Base-by-base conservation (phyloP, 495 filamentous ascomycete genomes). In the Poronia punctata region DNA sequence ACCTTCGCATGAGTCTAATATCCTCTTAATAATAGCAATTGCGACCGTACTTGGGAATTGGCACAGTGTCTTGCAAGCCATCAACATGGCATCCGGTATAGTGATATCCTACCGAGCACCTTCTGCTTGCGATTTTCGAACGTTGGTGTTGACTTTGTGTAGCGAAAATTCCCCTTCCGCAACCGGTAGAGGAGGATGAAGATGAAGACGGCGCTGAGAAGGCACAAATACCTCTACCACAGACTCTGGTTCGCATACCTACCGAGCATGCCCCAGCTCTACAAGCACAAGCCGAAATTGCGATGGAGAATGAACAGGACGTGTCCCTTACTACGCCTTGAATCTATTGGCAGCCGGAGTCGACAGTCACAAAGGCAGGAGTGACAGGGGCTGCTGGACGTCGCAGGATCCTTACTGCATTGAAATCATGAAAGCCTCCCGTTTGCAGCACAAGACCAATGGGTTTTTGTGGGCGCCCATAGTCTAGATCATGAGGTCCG, bases 21-120 rank as follows among this genome's bases (percentile, higher is more conserved):
- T 21, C 19, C 15, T 32, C 10, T 21, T 35, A 24, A 21, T 26
- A 45, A 35, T 56, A 92, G 90, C 88, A 50, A 88, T 98, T 56
- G 92, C 92, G 33, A 78, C 81, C 32, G 92, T 98, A 12, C 65
- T 98, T 46, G 76, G 84, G 32, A 98, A 98, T 61, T 98, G 92
- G 92, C 84, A 95, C 53, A 93, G 88, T 58, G 89, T 98, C 37
- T 72, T 98, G 14, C 75, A 84, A 35, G 88, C 88, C 25, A 96
- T 98, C 52, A 84, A 83, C 56, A 93, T 98, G 80, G 89, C 93
- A 42, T 94, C 88, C 37, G 78, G 92, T 98, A 79, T 59, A 84
- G 62, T 46, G 4, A 51, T 30, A 4, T n/a, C 26, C 19, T 22
- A 12, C 6, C 11, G 26, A 9, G 4, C 17, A 16, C 16, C 7